Evolutionary conservation across 2,329 filamentous ascomycete species (phyloP).

Genomic region (Lecanicillium sp.): DNA sequence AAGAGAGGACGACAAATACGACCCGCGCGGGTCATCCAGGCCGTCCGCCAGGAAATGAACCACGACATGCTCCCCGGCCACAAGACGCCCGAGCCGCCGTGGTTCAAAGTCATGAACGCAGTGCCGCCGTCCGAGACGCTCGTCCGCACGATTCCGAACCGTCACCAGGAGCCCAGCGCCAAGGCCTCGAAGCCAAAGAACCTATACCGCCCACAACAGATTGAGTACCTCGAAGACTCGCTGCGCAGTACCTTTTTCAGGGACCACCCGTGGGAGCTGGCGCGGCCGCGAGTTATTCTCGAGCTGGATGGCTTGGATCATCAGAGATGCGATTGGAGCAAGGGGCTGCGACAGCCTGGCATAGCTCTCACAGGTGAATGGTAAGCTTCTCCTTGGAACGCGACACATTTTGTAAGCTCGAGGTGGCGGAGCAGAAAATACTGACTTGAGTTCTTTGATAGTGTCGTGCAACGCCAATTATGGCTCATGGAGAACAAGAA

Average conservation of each 20-base stretch:
- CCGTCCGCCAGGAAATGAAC: constrained; percentile 34
- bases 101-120: constrained; percentile 41
- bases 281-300: constrained; percentile 74
- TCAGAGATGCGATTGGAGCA: constrained; percentile 71
- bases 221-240: constrained; percentile 75
- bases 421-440: too few relatives aligned
- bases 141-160: constrained; percentile 42
- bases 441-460: too few relatives aligned
- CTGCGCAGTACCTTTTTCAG: constrained; percentile 77
- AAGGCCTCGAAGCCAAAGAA: constrained; percentile 52
- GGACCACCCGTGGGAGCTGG: constrained; percentile 96
- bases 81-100: constrained; percentile 30
- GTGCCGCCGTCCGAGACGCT: constrained; percentile 52
- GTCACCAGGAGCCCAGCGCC: constrained; percentile 31
- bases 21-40: constrained; percentile 38
- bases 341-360: constrained; percentile 61
- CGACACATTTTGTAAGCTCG: too few relatives aligned
- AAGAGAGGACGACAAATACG: constrained; percentile 35
- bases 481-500: constrained; percentile 66
- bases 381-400: too few relatives aligned
- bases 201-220: constrained; percentile 70
- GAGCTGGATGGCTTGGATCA: constrained; percentile 81
- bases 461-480: constrained; percentile 85
- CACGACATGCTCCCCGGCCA: constrained; percentile 27
- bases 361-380: constrained; percentile 77